A percentile compares a stretch with the other conserved stretches of the same genome.
phyloP scores from a whole-genome alignment of 805 yeast genomes.

The Yarrowia sp. region DNA sequence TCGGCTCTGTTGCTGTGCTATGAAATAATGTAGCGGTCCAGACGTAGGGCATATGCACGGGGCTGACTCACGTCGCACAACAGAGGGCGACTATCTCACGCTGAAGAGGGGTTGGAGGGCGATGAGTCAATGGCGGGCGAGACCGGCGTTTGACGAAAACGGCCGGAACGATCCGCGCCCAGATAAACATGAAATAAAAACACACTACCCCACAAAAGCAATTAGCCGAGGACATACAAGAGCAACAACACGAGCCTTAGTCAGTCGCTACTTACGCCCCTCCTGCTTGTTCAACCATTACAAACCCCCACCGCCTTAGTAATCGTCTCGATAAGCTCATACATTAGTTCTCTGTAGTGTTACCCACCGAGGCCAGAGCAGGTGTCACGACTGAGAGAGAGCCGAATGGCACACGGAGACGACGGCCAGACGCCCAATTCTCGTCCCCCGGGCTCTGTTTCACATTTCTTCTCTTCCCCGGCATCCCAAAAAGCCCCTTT shows the following conservation, averaged over 20 bases:
- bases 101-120: constrained; percentile 15
- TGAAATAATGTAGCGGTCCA: constrained; percentile 37
- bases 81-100: constrained; percentile 1
- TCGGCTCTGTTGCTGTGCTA: constrained; percentile 25
- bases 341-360: constrained; percentile 10
- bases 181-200: neutral
- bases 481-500: constrained; percentile 12
- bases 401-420: no score
- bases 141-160: constrained; percentile 15
- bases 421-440: no score
- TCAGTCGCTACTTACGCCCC: no score
- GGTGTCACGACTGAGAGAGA: no score
- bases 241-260: no score
- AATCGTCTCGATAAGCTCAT: constrained; percentile 15
- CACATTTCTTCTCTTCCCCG: neutral
- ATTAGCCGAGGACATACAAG: no score
- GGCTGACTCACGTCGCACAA: constrained; percentile 28
- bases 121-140: constrained; percentile 25
- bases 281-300: no score
- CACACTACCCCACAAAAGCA: neutral
- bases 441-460: no score
- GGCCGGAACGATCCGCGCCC: neutral
- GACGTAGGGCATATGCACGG: constrained; percentile 28
- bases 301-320: neutral
- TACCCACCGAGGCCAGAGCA: neutral